Evolutionary conservation across 2,329 filamentous ascomycete species (phyloP).

Genomic region (Keithomyces neogunnii): DNA sequence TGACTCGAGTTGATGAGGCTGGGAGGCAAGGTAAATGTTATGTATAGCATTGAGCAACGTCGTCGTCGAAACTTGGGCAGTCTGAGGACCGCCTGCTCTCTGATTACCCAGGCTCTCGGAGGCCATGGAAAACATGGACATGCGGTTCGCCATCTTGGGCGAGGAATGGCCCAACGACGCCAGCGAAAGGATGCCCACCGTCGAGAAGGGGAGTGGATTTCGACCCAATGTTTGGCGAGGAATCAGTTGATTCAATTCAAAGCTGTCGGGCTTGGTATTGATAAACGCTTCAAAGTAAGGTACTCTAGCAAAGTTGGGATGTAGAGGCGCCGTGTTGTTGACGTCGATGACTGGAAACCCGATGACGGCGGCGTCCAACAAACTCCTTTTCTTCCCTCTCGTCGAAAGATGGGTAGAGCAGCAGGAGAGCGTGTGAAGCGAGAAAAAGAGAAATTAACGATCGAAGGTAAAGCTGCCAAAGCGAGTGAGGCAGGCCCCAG

Average conservation of each 20-base stretch:
- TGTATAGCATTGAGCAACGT: constrained; percentile 89
- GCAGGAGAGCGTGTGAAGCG: background rate
- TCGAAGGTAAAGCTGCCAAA: constrained; percentile 38
- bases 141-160: constrained; percentile 49
- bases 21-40: constrained; percentile 72
- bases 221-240: background rate
- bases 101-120: constrained; percentile 53
- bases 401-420: background rate
- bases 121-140: constrained; percentile 61
- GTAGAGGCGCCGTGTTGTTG: too few relatives aligned
- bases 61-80: constrained; percentile 81
- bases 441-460: constrained; percentile 24
- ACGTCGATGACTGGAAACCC: too few relatives aligned
- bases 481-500: constrained; percentile 45
- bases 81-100: constrained; percentile 55
- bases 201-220: background rate
- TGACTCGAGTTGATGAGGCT: constrained; percentile 80
- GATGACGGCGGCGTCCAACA: too few relatives aligned
- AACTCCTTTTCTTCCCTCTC: background rate
- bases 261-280: too few relatives aligned
- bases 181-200: constrained; percentile 32
- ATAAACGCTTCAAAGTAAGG: background rate
- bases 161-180: constrained; percentile 17
- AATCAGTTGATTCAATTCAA: too few relatives aligned
- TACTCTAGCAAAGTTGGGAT: too few relatives aligned